Evolutionary conservation across 140 eudicot genomes (phyloP), one percentile per base, ranked within the genome.

Genomic region (Stevia rebaudiana): DNA sequence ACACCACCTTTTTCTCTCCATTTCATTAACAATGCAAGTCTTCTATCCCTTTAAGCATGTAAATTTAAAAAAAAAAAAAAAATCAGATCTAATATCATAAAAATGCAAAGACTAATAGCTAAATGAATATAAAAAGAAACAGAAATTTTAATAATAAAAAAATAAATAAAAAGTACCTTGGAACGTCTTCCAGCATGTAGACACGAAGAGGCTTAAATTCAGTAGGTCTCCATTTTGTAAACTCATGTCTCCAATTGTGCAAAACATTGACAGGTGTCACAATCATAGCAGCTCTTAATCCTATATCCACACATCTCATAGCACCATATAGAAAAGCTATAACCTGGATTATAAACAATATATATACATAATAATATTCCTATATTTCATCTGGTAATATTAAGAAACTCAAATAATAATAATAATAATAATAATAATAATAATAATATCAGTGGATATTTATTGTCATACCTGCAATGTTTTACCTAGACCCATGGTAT

Each of bases 401-500:
- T 12, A 5, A 41, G 13, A 43, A 36, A 69, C 11, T 31, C 57
- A 56, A 55, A 43, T 50, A 11, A 18, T 15, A 49, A 22, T 1
- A 33, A 5, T 47, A 47, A 11, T 8, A 11, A 39, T 19, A 19
- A 33, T 8, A 18, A 61, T 19, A 25, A 23, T 15, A 4, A 18
- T 0, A 3, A 13, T 19, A 15, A n/a, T 16, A 48, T 15, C 19
- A n/a, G 17, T 0, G 25, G 25, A 36, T 43, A 21, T 42, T 4
- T 49, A 67, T 63, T 12, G 40, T 52, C 25, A 23, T 88, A 94
- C 99, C 99, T 94, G 99, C 59, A 94, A 72, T 24, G 97, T 94
- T 88, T 94, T 94, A 47, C 99, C 99, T 37, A 92, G 73, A 16
- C 99, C 99, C 99, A 92, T 92, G 39, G 99, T 94, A 82, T 94